Conservation (phyloP, 176 grass and related monocot genomes). For the Carex cristatella region DNA sequence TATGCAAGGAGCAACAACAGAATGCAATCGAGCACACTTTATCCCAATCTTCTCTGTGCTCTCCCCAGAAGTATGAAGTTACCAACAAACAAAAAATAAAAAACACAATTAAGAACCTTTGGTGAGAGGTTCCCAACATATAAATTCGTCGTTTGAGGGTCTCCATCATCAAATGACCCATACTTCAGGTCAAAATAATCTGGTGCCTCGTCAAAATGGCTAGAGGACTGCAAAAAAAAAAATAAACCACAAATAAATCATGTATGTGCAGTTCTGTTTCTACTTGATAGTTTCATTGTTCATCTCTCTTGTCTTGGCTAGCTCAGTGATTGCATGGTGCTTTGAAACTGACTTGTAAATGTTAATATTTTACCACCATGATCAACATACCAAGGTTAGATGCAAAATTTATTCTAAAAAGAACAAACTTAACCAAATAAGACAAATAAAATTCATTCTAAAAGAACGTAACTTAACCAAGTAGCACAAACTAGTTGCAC, state of each 20-base stretch:
- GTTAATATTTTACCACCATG: neutral
- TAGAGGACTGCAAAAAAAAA: conserved; percentile 49
- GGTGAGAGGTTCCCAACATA: conserved; percentile 96
- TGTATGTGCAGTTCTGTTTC: neutral
- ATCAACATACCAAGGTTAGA: neutral
- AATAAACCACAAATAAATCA: conserved; percentile 6
- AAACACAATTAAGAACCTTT: conserved; percentile 42
- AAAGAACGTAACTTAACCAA: neutral
- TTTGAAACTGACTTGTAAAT: neutral
- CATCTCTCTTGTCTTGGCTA: neutral
- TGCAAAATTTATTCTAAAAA: neutral
- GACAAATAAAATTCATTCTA: neutral
- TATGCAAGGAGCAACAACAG: neutral
- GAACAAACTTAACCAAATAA: neutral
- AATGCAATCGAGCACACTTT: neutral
- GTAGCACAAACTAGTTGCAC: neutral
- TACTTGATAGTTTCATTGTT: neutral
- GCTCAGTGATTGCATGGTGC: neutral
- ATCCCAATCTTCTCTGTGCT: no score
- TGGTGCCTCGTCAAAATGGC: conserved; percentile 87
- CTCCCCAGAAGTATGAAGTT: neutral
- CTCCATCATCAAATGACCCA: conserved; percentile 96
- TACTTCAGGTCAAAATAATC: conserved; percentile 84
- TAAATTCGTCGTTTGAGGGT: conserved; percentile 98
- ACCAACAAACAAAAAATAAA: neutral